Percentiles rank a stretch among this genome's conserved stretches.
Evolutionary conservation across 106 monocot species (phyloP).

Genomic region (Triglochin maritima): DNA sequence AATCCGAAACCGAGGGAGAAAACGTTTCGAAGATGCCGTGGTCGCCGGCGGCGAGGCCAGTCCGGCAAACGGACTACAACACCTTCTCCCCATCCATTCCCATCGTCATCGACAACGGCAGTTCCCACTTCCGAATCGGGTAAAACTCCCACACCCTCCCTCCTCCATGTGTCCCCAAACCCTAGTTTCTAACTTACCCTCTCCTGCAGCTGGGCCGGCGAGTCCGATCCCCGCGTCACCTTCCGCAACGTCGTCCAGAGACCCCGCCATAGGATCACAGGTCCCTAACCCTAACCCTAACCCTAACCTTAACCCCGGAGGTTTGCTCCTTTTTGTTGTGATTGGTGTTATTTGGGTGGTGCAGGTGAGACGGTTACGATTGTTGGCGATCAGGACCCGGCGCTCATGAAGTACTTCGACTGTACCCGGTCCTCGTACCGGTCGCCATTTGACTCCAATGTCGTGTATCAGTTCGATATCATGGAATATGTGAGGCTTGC

Average conservation of each 20-base stretch:
- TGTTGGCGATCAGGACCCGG: conserved; percentile 82
- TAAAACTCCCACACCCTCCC: conserved; percentile 2
- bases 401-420: conserved; percentile 83
- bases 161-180: conserved; percentile 19
- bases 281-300: conserved; percentile 11
- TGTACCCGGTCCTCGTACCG: conserved; percentile 78
- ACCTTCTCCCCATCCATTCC: conserved; percentile 48
- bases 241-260: conserved; percentile 83
- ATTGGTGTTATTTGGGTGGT: conserved; percentile 1
- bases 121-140: conserved; percentile 77
- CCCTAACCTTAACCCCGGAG: too few species aligned
- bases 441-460: conserved; percentile 76
- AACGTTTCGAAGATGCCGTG: conserved; percentile 18
- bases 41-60: conserved; percentile 11
- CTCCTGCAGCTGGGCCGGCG: conserved; percentile 76
- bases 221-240: conserved; percentile 69
- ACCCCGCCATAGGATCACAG: conserved; percentile 84
- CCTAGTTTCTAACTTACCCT: background rate
- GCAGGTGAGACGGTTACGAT: conserved; percentile 85
- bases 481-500: conserved; percentile 87
- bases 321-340: background rate
- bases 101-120: conserved; percentile 95
- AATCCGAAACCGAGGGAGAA: background rate
- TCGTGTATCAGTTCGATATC: conserved; percentile 91
- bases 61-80: conserved; percentile 58